These are phyloP conservation scores for Phyllostachys edulis DNA, from an alignment of 176 grass and related monocot species.

Conservation along the genomic window DNA sequence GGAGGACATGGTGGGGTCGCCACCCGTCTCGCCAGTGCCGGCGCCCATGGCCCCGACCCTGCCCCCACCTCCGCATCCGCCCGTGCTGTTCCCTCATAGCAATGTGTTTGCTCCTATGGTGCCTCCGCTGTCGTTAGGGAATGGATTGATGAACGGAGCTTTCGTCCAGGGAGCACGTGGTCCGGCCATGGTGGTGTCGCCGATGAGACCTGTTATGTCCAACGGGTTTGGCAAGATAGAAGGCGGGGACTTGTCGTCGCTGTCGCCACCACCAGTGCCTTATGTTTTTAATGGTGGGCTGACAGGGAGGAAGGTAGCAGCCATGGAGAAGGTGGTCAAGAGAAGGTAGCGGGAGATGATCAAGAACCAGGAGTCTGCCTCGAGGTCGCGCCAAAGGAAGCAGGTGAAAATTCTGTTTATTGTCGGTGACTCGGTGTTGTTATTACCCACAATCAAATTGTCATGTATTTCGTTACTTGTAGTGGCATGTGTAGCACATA, in stretches of 20 bases:
- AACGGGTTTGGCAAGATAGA: conserved; percentile 53
- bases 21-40: too few relatives aligned
- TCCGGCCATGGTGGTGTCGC: conserved; percentile 10
- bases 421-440: background rate
- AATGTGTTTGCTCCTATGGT: too few relatives aligned
- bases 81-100: too few relatives aligned
- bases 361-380: conserved; percentile 75
- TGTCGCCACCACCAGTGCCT: conserved; percentile 59
- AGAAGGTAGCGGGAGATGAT: conserved; percentile 80
- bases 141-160: conserved; percentile 29
- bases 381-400: conserved; percentile 73
- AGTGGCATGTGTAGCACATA: conserved; percentile 10
- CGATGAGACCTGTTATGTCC: conserved; percentile 17
- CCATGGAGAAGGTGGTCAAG: conserved; percentile 74
- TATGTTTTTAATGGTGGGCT: conserved; percentile 53
- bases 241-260: conserved; percentile 41
- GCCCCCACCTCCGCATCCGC: too few relatives aligned
- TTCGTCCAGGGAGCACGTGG: conserved; percentile 14
- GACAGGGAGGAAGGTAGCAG: conserved; percentile 53
- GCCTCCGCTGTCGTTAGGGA: conserved; percentile 31
- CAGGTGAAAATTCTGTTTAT: conserved; percentile 47
- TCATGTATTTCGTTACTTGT: background rate
- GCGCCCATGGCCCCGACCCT: too few relatives aligned
- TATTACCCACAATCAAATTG: background rate
- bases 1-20: too few relatives aligned